Base-by-base conservation (phyloP, 306 rosid genomes). In the Ormosia semicastrata region DNA sequence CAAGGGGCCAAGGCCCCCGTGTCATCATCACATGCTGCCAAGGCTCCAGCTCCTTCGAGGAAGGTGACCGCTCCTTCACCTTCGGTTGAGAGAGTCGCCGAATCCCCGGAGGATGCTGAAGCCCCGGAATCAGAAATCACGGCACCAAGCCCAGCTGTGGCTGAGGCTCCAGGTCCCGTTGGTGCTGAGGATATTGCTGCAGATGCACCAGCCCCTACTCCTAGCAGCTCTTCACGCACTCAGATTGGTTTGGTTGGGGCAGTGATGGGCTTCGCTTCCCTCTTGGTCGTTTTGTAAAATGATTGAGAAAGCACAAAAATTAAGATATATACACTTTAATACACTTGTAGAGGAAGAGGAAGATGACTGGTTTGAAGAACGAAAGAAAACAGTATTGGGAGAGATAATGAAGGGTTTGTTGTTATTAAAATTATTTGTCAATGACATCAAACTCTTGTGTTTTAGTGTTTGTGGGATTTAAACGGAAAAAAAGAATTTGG, bases 191-290 rank as follows among this genome's bases (percentile, higher is more conserved):
- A 4, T 9, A 14, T 3, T 2, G 77, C 91, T 47, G 78, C 88
- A 1, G 85, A 78, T 5, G 13, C 81, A 8, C 7, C 53, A 2
- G 15, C 81, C 11, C 0, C 74, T n/a, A 24, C 81, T 17, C 0
- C 59, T 13, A 15, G 72, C 8, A 59, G 82, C 64, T 44, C 80
- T 56, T 72, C 88, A 9, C 36, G 41, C 10, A 52, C 32, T 43
- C 10, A 52, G 64, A 41, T 60, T 12, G 82, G 87, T 66, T 76
- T 74, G 71, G 68, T 71, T 39, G 88, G 86, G 5, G 9, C 67
- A 11, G 1, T 60, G 9, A 83, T 85, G 83, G 85, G 73, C 53
- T 71, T 91, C 30, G 84, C 82, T 76, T 66, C 86, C 3, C 73
- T 76, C 44, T 67, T 86, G 52, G 47, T 77, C 5, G 80, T 67